These are phyloP conservation scores for Phalaenopsis equestris DNA, from an alignment of 106 monocot species.

Conservation along the genomic window DNA sequence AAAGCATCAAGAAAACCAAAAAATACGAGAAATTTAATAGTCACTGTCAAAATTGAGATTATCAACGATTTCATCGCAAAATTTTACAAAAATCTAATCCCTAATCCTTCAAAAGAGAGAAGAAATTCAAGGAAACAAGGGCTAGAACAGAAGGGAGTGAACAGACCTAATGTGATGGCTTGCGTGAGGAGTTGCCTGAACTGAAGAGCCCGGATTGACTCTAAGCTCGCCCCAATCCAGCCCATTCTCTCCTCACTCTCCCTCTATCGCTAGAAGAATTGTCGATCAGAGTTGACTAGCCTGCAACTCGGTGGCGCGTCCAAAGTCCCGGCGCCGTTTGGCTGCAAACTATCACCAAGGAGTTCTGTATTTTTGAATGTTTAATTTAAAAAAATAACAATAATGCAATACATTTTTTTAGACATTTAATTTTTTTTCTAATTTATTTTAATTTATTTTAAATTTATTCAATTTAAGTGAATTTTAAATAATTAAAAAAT, in stretches of 20 bases:
- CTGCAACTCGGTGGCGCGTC: no score
- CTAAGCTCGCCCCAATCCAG: slow-evolving; percentile 27
- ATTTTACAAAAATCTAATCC: background rate
- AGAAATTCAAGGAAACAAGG: background rate
- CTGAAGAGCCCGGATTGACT: slow-evolving; percentile 60
- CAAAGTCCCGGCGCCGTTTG: no score
- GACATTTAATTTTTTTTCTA: no score
- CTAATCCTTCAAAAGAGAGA: background rate
- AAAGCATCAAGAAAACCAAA: background rate
- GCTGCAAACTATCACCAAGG: no score
- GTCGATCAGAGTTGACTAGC: no score
- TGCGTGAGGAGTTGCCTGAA: slow-evolving; percentile 61
- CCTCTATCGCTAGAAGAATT: background rate
- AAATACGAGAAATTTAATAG: background rate
- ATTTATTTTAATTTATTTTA: no score
- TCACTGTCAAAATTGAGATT: background rate
- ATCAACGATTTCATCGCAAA: background rate
- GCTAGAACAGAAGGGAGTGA: background rate
- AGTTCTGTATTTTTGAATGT: no score
- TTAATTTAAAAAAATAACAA: no score
- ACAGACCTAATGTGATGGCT: slow-evolving; percentile 54
- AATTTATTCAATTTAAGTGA: no score
- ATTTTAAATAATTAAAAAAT: no score
- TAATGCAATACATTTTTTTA: no score
- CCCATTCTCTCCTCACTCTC: slow-evolving; percentile 18